phyloP scores from a whole-genome alignment of 768 basidiomycete species.

The Tulasnella sp. region DNA sequence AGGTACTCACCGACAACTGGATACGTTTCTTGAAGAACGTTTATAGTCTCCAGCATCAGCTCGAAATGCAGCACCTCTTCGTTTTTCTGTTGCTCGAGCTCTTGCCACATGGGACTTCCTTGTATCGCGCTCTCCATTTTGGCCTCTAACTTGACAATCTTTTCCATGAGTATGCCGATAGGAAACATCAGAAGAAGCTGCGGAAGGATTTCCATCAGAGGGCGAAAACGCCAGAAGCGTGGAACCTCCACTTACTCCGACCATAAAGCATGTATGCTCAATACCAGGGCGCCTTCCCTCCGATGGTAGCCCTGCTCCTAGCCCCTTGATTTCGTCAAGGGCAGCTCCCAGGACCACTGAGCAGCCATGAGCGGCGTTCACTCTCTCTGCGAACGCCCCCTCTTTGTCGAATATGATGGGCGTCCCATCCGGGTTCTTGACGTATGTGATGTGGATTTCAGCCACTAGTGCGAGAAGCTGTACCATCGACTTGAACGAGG shows the following conservation, averaged over 20 bases:
- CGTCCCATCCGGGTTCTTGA: background rate
- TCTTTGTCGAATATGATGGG: background rate
- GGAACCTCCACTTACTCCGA: background rate
- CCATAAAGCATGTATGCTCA: slow-evolving; percentile 5
- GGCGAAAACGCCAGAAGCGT: background rate
- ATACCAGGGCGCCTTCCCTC: background rate
- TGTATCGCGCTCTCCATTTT: background rate
- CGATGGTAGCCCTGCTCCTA: background rate
- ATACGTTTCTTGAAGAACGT: background rate
- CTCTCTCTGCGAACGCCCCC: background rate
- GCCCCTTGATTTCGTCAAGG: background rate
- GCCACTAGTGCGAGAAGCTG: background rate
- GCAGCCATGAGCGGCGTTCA: background rate
- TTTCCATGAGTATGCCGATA: background rate
- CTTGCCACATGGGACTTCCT: background rate
- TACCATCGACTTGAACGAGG: background rate
- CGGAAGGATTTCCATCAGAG: background rate
- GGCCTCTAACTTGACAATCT: background rate
- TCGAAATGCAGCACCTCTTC: background rate
- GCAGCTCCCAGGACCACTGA: background rate
- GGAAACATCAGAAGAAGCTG: background rate
- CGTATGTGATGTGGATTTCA: background rate
- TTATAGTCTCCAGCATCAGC: background rate
- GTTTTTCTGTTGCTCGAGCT: background rate
- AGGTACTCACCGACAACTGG: background rate